phyloP scores from a whole-genome alignment of 306 rosid genomes.

The Abrus pulchellus region DNA sequence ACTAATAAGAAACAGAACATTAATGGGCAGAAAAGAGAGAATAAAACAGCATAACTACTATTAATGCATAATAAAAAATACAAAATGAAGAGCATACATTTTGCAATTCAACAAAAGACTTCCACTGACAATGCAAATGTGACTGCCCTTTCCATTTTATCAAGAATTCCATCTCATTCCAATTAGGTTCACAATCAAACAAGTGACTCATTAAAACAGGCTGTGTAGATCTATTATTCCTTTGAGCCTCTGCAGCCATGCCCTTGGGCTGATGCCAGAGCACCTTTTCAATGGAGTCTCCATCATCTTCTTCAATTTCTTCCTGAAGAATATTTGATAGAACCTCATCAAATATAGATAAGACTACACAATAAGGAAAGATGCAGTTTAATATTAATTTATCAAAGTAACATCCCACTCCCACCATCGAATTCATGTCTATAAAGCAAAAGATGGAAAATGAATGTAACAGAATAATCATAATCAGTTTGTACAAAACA shows the following conservation, averaged over 20 bases:
- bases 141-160: conserved; percentile 99
- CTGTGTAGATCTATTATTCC: conserved; percentile 75
- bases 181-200: conserved; percentile 85
- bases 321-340: conserved; percentile 66
- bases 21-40: background rate
- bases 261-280: conserved; percentile 99
- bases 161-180: conserved; percentile 86
- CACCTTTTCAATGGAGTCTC: conserved; percentile 94
- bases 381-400: background rate
- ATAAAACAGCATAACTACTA: background rate
- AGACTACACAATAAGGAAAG: conserved; percentile 15
- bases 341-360: conserved; percentile 19
- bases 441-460: background rate
- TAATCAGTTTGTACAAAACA: background rate
- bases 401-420: conserved; percentile 14
- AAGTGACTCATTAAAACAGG: conserved; percentile 83
- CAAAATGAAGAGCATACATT: conserved; percentile 64
- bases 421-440: background rate
- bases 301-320: conserved; percentile 94
- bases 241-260: conserved; percentile 83
- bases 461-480: background rate
- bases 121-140: conserved; percentile 99
- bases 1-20: background rate
- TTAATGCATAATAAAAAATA: conserved; percentile 41
- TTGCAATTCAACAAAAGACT: conserved; percentile 91